Evolutionary conservation across 176 grass and related monocot genomes (phyloP).

Genomic region (Triticum urartu): DNA sequence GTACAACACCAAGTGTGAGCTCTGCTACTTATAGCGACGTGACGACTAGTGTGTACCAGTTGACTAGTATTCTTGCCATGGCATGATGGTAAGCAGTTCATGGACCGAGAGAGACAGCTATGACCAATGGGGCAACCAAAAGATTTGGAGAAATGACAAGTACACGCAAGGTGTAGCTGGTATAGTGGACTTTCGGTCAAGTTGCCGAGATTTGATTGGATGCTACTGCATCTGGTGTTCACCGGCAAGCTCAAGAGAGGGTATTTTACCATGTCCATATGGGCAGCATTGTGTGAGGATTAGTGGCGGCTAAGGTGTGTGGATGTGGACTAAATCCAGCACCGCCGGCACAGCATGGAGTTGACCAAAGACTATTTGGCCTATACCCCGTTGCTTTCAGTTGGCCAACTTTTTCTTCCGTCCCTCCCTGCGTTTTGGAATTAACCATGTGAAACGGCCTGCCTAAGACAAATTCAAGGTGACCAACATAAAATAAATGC

Average conservation of each 20-base stretch:
- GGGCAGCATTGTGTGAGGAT: not conserved
- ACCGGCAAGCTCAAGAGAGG: not conserved
- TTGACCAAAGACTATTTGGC: not conserved
- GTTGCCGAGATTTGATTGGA: not conserved
- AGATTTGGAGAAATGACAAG: not conserved
- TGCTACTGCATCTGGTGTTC: not conserved
- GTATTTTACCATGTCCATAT: not conserved
- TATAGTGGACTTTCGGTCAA: not conserved
- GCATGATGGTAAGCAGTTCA: not conserved
- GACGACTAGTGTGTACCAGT: not conserved
- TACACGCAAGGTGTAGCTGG: not conserved
- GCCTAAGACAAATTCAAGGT: too few species aligned
- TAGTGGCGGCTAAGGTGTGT: not conserved
- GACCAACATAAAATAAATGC: too few species aligned
- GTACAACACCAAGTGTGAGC: not conserved
- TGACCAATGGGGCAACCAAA: not conserved
- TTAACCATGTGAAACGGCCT: too few species aligned
- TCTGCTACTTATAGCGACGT: slow-evolving; percentile 1
- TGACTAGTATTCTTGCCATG: not conserved
- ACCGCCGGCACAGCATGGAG: not conserved
- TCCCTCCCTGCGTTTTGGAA: too few species aligned
- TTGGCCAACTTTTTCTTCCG: too few species aligned
- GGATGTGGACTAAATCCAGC: not conserved
- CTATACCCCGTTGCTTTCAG: not conserved
- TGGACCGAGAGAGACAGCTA: not conserved